Percentiles rank a stretch among this genome's conserved stretches.
Evolutionary conservation across 306 rosid species (phyloP).

Genomic region (Boehmeria nivea): DNA sequence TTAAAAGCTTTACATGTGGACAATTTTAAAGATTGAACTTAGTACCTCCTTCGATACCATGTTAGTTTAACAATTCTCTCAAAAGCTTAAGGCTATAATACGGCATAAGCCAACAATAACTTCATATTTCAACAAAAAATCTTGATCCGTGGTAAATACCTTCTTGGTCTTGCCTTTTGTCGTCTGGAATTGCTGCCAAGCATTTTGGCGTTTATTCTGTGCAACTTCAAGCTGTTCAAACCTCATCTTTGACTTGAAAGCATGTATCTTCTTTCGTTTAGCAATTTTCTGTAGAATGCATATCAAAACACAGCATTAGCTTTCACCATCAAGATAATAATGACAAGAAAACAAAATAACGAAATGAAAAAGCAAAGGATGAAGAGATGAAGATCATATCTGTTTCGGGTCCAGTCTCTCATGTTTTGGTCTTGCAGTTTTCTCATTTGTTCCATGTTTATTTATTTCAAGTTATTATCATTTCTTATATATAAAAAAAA

Average conservation of each 20-base stretch:
- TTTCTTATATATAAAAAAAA: too few relatives aligned
- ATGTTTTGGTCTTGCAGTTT: background rate
- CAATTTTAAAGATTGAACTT: too few relatives aligned
- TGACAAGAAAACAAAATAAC: too few relatives aligned
- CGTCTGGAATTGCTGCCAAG: slow-evolving; percentile 98
- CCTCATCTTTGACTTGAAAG: slow-evolving; percentile 95
- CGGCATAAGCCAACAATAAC: too few relatives aligned
- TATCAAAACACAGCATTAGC: slow-evolving; percentile 21
- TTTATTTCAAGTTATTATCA: too few relatives aligned
- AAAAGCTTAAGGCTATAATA: too few relatives aligned
- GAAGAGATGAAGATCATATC: background rate
- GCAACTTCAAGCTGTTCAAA: slow-evolving; percentile 95
- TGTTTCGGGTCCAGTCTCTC: background rate
- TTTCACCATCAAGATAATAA: background rate
- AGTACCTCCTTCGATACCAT: too few relatives aligned
- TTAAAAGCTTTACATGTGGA: too few relatives aligned
- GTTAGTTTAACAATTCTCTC: too few relatives aligned
- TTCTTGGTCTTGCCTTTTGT: slow-evolving; percentile 92
- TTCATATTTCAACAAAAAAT: too few relatives aligned
- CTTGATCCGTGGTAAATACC: slow-evolving; percentile 47
- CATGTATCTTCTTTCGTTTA: slow-evolving; percentile 91
- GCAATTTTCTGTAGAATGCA: slow-evolving; percentile 57
- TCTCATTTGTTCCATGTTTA: too few relatives aligned
- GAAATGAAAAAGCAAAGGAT: too few relatives aligned
- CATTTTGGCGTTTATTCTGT: slow-evolving; percentile 95